phyloP scores from a whole-genome alignment of 1,284 basidiomycete species.

The Fomitopsis betulina region DNA sequence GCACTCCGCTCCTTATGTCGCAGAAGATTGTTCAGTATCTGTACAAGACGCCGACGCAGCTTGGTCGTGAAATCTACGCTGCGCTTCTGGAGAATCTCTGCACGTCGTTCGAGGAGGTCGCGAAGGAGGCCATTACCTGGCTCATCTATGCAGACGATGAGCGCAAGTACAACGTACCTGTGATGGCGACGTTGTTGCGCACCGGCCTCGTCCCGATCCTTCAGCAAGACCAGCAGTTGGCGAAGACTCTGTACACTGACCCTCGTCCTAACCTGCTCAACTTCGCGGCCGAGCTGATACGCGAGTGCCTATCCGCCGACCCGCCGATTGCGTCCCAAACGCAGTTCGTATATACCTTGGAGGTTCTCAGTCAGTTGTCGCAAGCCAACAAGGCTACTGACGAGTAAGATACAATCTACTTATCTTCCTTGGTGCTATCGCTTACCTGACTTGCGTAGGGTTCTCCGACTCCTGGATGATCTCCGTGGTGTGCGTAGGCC shows the following conservation, averaged over 20 bases:
- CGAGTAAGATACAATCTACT: slow-evolving; percentile 47
- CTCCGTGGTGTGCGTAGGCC: slow-evolving; percentile 57
- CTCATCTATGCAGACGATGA: slow-evolving; percentile 96
- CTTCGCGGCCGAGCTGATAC: slow-evolving; percentile 82
- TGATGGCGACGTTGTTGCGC: slow-evolving; percentile 85
- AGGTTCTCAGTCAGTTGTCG: slow-evolving; percentile 73
- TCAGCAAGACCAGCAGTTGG: slow-evolving; percentile 89
- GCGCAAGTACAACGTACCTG: slow-evolving; percentile 96
- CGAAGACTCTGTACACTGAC: slow-evolving; percentile 82
- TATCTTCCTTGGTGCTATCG: slow-evolving; percentile 1
- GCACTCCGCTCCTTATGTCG: slow-evolving; percentile 88
- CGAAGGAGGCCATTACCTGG: slow-evolving; percentile 97
- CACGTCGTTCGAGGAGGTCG: slow-evolving; percentile 86
- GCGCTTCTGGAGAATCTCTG: slow-evolving; percentile 88
- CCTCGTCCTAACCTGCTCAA: slow-evolving; percentile 76
- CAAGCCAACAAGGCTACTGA: slow-evolving; percentile 77
- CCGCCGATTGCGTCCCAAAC: slow-evolving; percentile 76
- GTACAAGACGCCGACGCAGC: slow-evolving; percentile 79
- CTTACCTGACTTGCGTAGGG: slow-evolving; percentile 32
- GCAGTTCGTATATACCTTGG: slow-evolving; percentile 81
- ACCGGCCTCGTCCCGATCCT: slow-evolving; percentile 77
- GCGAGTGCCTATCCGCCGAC: slow-evolving; percentile 81
- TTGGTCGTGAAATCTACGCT: slow-evolving; percentile 91
- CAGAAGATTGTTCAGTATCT: slow-evolving; percentile 90
- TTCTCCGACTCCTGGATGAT: slow-evolving; percentile 65